Percentiles rank a stretch among this genome's conserved stretches.
phyloP scores from a whole-genome alignment of 1,139 yeast species.

The Taphrina pruni region DNA sequence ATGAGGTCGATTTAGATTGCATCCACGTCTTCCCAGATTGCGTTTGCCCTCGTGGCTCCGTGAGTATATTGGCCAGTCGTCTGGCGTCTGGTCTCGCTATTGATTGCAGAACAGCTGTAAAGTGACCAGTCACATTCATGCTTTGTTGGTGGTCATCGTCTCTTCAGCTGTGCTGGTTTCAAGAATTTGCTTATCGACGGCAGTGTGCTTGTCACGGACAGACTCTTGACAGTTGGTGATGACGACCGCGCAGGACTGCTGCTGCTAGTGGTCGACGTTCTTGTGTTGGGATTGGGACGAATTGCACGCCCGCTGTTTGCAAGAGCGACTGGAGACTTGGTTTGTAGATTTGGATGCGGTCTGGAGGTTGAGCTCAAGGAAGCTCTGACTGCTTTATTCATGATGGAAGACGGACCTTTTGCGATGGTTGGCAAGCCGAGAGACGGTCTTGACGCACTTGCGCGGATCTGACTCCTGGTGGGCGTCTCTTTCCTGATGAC shows the following conservation, averaged over 20 bases:
- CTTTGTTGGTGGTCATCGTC: background rate
- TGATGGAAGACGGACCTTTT: slow-evolving; percentile 13
- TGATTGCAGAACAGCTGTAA: too few species aligned
- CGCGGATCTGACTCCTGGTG: slow-evolving; percentile 12
- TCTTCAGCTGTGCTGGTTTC: slow-evolving; percentile 1
- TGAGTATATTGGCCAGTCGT: background rate
- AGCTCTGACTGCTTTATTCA: slow-evolving; percentile 27
- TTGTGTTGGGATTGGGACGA: slow-evolving; percentile 21
- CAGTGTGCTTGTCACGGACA: background rate
- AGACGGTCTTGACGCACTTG: background rate
- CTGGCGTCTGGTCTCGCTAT: background rate
- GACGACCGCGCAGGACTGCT: background rate
- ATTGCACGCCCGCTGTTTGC: background rate
- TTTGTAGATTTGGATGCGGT: background rate
- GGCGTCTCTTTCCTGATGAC: slow-evolving; percentile 25
- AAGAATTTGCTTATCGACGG: slow-evolving; percentile 15
- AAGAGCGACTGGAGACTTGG: background rate
- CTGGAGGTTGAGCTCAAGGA: slow-evolving; percentile 5
- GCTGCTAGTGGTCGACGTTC: background rate
- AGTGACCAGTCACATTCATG: too few species aligned
- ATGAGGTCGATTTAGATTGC: background rate
- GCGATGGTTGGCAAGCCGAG: background rate
- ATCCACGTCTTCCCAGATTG: slow-evolving; percentile 2
- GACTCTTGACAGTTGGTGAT: background rate
- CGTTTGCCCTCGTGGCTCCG: background rate